Conservation (phyloP, 495 filamentous ascomycete genomes). For the Amphirosellinia nigrospora region DNA sequence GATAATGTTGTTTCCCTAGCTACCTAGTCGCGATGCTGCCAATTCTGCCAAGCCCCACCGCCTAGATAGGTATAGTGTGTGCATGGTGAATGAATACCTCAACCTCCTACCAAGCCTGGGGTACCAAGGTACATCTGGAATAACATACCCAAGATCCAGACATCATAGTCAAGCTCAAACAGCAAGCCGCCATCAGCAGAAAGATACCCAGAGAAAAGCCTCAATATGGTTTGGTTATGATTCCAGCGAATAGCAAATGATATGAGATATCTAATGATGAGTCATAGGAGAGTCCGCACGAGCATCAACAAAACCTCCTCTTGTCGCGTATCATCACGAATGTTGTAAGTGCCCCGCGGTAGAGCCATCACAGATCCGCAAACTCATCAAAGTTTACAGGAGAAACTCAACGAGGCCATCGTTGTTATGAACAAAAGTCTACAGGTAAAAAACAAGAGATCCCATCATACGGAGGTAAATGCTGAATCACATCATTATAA, state of each 20-base stretch:
- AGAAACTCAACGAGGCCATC: conserved; percentile 96
- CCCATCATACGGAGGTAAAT: background rate
- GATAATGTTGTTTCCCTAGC: background rate
- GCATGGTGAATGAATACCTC: background rate
- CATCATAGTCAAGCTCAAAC: background rate
- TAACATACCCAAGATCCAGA: no score
- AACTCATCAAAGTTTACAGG: conserved; percentile 59
- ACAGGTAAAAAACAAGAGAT: conserved; percentile 61
- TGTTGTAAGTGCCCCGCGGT: conserved; percentile 67
- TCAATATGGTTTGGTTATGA: conserved; percentile 11
- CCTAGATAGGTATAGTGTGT: background rate
- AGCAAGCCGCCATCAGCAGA: background rate
- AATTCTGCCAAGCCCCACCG: background rate
- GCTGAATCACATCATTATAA: conserved; percentile 8
- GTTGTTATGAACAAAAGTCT: conserved; percentile 90
- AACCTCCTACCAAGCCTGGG: no score
- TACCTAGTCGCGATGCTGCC: background rate
- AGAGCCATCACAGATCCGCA: conserved; percentile 9
- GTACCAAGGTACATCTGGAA: background rate
- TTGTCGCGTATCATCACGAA: conserved; percentile 96
- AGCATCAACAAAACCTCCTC: conserved; percentile 93
- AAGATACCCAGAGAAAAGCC: background rate
- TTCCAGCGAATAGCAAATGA: background rate
- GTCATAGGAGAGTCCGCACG: conserved; percentile 89
- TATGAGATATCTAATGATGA: background rate